These are phyloP conservation scores for Aspergillus haitiensis DNA, from an alignment of 495 filamentous ascomycete species.

Conservation along the genomic window DNA sequence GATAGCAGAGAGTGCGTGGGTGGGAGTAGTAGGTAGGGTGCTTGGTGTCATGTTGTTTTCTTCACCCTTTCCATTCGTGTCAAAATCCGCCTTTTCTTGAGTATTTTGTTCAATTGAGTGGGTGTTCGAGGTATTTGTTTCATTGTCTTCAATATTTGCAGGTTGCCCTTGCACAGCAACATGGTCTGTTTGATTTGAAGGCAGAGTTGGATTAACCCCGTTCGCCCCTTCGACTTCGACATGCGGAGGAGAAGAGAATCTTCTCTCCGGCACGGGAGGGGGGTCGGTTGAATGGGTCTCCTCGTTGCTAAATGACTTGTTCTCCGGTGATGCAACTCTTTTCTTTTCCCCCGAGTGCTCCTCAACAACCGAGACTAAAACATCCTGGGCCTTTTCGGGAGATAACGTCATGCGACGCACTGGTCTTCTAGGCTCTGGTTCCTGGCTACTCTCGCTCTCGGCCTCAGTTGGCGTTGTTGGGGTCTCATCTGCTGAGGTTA, in stretches of 20 bases:
- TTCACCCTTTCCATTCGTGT: slow-evolving; percentile 16
- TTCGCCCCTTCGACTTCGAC: slow-evolving; percentile 51
- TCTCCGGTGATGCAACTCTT: slow-evolving; percentile 22
- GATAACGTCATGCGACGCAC: slow-evolving; percentile 56
- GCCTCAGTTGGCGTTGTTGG: slow-evolving; percentile 42
- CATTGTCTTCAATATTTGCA: slow-evolving; percentile 14
- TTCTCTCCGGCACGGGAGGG: slow-evolving; percentile 21
- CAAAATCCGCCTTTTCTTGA: slow-evolving; percentile 3
- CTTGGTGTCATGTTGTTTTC: neutral
- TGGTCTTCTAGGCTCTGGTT: slow-evolving; percentile 34
- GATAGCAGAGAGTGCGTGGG: slow-evolving; percentile 46
- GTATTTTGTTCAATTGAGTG: neutral
- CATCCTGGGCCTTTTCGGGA: slow-evolving; percentile 67
- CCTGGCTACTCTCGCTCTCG: slow-evolving; percentile 48
- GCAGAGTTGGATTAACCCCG: slow-evolving; percentile 70
- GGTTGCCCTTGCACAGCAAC: slow-evolving; percentile 12
- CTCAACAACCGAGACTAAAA: slow-evolving; percentile 68
- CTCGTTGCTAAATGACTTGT: slow-evolving; percentile 14
- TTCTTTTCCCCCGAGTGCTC: slow-evolving; percentile 54
- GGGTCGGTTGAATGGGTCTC: slow-evolving; percentile 23
- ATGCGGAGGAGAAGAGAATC: slow-evolving; percentile 28
- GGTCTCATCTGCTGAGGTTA: slow-evolving; percentile 62
- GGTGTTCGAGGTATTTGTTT: slow-evolving; percentile 20
- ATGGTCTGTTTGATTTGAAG: slow-evolving; percentile 39
- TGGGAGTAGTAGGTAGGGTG: slow-evolving; percentile 28